These are phyloP conservation scores for Nannizziopsis barbatae DNA, from an alignment of 2,329 filamentous ascomycete species.

Conservation along the genomic window DNA sequence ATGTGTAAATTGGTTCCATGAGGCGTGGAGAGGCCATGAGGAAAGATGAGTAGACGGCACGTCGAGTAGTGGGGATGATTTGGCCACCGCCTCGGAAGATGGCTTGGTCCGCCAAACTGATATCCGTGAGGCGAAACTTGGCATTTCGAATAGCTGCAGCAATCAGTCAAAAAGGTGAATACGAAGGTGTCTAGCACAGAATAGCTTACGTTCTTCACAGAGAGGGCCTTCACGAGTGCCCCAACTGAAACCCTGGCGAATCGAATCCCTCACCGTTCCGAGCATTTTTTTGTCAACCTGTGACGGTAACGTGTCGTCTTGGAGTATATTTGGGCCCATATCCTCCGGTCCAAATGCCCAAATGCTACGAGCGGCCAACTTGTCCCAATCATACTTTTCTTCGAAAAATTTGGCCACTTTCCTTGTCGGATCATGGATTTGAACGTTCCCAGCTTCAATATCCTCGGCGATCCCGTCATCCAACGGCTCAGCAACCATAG, in stretches of 20 bases:
- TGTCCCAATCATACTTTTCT: constrained; percentile 92
- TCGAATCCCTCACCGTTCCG: constrained; percentile 75
- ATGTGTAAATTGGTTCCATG: constrained; percentile 92
- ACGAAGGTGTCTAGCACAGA: neutral
- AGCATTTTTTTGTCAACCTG: constrained; percentile 91
- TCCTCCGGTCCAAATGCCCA: constrained; percentile 98
- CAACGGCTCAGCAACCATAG: constrained; percentile 92
- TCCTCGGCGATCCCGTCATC: constrained; percentile 92
- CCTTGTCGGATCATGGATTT: constrained; percentile 81
- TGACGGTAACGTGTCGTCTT: constrained; percentile 89
- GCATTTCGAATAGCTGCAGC: constrained; percentile 78
- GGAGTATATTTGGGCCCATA: constrained; percentile 84
- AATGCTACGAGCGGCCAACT: constrained; percentile 85
- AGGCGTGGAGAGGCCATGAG: constrained; percentile 90
- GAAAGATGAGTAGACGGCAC: constrained; percentile 91
- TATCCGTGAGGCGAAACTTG: constrained; percentile 92
- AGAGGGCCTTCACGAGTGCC: constrained; percentile 87
- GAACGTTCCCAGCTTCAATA: constrained; percentile 82
- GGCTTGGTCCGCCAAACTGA: constrained; percentile 72
- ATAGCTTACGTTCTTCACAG: constrained; percentile 82
- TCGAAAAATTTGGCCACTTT: constrained; percentile 96
- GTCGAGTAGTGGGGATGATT: constrained; percentile 87
- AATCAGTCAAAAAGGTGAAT: constrained; percentile 17
- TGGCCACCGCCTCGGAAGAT: constrained; percentile 94
- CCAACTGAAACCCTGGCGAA: constrained; percentile 95